Base-by-base conservation (phyloP, 2,329 filamentous ascomycete genomes). In the Teratosphaeria pseudoeucalypti region DNA sequence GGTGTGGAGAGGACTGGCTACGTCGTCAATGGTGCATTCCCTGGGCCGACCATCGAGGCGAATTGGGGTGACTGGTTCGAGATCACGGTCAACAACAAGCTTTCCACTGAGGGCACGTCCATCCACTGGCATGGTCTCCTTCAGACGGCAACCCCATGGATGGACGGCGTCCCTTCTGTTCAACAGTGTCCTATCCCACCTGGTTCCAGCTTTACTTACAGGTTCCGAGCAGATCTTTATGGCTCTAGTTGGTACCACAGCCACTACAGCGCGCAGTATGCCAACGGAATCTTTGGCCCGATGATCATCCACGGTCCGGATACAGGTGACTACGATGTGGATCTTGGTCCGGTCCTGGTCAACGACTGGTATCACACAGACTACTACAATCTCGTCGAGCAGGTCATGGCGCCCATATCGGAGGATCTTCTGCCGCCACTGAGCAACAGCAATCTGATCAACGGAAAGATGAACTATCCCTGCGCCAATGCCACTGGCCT, bases 81-180 rank as follows among this genome's bases (percentile, higher is more conserved):
- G n/a, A 67, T 73, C 34, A 67, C 62, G 3, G 68, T 73, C 2
- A 62, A 67, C 62, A 77, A 77, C 66, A 60, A 65, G 14, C 65
- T 76, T 47, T 26, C 56, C 32, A 58, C 62, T 32, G 74, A 77
- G 60, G 75, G 75, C 1, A 82, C 74, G 0, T 78, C 79, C 1
- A 78, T 81, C 74, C 77, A 83, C 23, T 78, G 78, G 78, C 79
- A 81, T 60, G 79, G 79, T 7, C 62, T 81, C 3, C 71, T 74
- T 34, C 77, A 77, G 62, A 80, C 72, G 61, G 80, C 77, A 60
- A 83, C 79, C 0, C 85, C 84, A 64, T 71, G 74, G 54, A 73
- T 78, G 57, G 79, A 82, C 59, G 79, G 79, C 49, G 77, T 77
- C 47, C 76, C 76, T 54, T 74, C 75, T 26, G 70, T 78, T 6